Evolutionary conservation across 2,329 filamentous ascomycete species (phyloP).

Genomic region (Venturiaceae sp.): DNA sequence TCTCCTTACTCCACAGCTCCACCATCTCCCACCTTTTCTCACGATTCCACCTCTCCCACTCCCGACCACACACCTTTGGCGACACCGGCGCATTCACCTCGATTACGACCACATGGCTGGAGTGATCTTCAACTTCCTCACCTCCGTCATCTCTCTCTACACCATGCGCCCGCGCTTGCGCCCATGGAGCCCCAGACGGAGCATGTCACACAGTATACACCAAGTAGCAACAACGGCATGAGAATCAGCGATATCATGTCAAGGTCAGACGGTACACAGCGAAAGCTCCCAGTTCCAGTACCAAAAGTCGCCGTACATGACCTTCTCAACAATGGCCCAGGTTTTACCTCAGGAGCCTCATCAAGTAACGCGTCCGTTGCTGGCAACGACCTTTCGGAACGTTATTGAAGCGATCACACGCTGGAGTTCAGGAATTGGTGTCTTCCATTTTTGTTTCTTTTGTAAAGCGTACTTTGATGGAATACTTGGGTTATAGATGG

Average conservation of each 20-base stretch:
- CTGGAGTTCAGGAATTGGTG: neutral
- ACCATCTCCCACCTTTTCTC: constrained; percentile 91
- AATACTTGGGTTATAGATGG: neutral
- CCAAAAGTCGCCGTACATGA: constrained; percentile 85
- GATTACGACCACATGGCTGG: constrained; percentile 66
- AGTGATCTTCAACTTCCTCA: constrained; percentile 72
- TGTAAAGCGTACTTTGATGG: neutral
- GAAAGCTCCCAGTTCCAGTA: constrained; percentile 83
- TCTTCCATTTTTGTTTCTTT: neutral
- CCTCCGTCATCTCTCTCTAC: constrained; percentile 60
- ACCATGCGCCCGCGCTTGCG: constrained; percentile 56
- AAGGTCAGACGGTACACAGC: constrained; percentile 73
- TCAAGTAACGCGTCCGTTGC: constrained; percentile 70
- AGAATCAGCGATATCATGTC: constrained; percentile 90
- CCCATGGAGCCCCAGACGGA: constrained; percentile 61
- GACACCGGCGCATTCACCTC: constrained; percentile 89
- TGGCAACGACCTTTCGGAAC: constrained; percentile 38
- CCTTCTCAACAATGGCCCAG: constrained; percentile 57
- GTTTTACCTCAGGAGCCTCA: constrained; percentile 64
- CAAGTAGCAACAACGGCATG: constrained; percentile 52
- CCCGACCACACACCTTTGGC: constrained; percentile 98
- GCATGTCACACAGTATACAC: constrained; percentile 48
- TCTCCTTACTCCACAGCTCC: constrained; percentile 94
- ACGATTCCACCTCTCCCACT: constrained; percentile 89
- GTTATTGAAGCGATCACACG: constrained; percentile 15